A percentile compares a stretch with the other conserved stretches of the same genome.
Conservation (phyloP, 2,329 filamentous ascomycete species). For the Fusarium heterosporum region DNA sequence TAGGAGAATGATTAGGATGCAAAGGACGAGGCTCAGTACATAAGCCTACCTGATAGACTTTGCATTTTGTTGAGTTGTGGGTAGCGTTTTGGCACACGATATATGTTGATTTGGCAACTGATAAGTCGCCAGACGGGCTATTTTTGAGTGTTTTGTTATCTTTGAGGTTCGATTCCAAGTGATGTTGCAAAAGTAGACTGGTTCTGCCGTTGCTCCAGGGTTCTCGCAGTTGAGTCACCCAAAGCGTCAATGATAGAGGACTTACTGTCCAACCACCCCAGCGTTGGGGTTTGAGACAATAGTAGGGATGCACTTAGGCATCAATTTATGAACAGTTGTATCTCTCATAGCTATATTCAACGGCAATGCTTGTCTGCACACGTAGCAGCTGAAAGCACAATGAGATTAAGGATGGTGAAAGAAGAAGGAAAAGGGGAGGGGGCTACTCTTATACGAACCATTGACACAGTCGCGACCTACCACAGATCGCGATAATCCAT, state of each 20-base stretch:
- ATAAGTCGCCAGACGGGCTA: neutral
- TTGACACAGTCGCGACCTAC: constrained; percentile 13
- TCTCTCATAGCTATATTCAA: constrained; percentile 41
- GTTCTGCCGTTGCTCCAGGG: constrained; percentile 41
- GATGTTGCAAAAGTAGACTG: constrained; percentile 22
- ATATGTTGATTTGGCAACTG: neutral
- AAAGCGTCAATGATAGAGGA: constrained; percentile 40
- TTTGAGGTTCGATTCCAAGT: constrained; percentile 3
- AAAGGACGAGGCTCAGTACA: neutral
- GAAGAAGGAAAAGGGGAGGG: constrained; percentile 29
- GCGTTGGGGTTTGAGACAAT: constrained; percentile 63
- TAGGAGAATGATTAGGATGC: constrained; percentile 7
- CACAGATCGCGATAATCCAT: constrained; percentile 35
- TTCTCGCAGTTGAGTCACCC: constrained; percentile 34
- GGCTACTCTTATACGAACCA: constrained; percentile 28
- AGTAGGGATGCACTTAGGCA: constrained; percentile 40
- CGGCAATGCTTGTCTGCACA: constrained; percentile 32
- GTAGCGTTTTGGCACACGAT: neutral
- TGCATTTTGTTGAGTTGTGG: constrained; percentile 33
- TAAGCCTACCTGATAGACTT: constrained; percentile 28
- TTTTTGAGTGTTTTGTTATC: neutral
- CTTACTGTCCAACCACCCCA: constrained; percentile 61
- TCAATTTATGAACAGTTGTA: constrained; percentile 9
- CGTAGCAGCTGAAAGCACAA: constrained; percentile 39
- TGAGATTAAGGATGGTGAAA: constrained; percentile 11